Evolutionary conservation across 225 moss, liverwort and hornwort genomes (phyloP).

Genomic region (Takakia lepidozioides): DNA sequence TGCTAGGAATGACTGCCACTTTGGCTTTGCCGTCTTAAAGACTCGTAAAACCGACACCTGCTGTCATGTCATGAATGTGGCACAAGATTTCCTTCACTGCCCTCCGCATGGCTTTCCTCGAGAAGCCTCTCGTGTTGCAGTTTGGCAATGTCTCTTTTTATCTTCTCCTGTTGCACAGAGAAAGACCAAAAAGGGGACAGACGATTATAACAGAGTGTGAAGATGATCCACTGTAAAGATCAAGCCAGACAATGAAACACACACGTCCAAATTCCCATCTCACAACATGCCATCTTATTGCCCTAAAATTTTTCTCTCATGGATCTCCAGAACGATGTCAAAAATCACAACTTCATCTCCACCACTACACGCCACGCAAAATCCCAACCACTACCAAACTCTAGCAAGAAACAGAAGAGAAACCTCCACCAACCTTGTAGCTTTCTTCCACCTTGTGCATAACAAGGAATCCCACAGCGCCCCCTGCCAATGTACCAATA

Average conservation of each 20-base stretch:
- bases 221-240: too few species aligned
- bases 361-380: background rate
- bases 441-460: conserved; percentile 83
- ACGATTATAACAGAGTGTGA: too few species aligned
- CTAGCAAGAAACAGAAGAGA: background rate
- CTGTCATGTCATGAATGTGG: conserved; percentile 28
- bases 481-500: conserved; percentile 82
- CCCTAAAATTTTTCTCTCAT: background rate
- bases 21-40: too few species aligned
- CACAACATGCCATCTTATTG: background rate
- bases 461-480: conserved; percentile 83
- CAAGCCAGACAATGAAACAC: too few species aligned
- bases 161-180: conserved; percentile 54
- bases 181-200: too few species aligned
- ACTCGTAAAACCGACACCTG: too few species aligned
- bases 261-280: too few species aligned
- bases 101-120: conserved; percentile 21
- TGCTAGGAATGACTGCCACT: too few species aligned
- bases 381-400: background rate
- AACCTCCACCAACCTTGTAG: conserved; percentile 54
- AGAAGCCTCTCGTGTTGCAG: conserved; percentile 40
- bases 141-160: conserved; percentile 72
- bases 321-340: too few species aligned
- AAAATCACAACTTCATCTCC: too few species aligned
- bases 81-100: conserved; percentile 21